phyloP scores from a whole-genome alignment of 148 eudicot species.

The Limonium bicolor region DNA sequence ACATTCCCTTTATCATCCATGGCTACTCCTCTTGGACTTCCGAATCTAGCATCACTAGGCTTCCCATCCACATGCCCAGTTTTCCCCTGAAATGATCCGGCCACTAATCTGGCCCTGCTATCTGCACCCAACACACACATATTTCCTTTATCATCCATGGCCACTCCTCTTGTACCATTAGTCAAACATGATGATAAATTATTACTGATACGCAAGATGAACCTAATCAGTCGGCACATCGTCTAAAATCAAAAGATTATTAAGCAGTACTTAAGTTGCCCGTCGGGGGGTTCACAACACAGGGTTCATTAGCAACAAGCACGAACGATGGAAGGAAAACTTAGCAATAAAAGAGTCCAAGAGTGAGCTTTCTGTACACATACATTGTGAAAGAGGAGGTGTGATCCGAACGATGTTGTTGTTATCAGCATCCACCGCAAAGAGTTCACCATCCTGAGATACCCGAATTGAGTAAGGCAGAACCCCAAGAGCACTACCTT shows the following conservation, averaged over 20 bases:
- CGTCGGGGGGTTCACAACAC: no score
- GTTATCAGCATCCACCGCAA: constrained; percentile 77
- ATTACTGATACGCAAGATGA: no score
- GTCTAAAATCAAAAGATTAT: no score
- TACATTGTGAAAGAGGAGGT: constrained; percentile 93
- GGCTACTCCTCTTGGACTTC: constrained; percentile 81
- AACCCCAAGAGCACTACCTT: constrained; percentile 86
- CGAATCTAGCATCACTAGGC: constrained; percentile 87
- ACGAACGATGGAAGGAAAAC: no score
- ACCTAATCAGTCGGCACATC: no score
- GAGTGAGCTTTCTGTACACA: no score
- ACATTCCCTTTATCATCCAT: constrained; percentile 96
- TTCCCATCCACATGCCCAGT: constrained; percentile 99
- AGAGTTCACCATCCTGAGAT: constrained; percentile 86
- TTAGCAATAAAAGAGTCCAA: no score
- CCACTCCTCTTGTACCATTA: constrained; percentile 57
- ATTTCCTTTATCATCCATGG: constrained; percentile 95
- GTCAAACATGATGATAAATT: not conserved
- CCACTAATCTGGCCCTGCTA: constrained; percentile 89
- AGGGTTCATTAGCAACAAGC: no score
- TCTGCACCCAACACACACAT: constrained; percentile 71
- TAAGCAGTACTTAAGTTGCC: no score
- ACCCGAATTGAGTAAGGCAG: constrained; percentile 69
- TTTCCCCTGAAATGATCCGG: constrained; percentile 95
- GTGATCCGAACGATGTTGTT: constrained; percentile 87